phyloP scores from a whole-genome alignment of 2,329 filamentous ascomycete species.

The Orbilia oligospora region DNA sequence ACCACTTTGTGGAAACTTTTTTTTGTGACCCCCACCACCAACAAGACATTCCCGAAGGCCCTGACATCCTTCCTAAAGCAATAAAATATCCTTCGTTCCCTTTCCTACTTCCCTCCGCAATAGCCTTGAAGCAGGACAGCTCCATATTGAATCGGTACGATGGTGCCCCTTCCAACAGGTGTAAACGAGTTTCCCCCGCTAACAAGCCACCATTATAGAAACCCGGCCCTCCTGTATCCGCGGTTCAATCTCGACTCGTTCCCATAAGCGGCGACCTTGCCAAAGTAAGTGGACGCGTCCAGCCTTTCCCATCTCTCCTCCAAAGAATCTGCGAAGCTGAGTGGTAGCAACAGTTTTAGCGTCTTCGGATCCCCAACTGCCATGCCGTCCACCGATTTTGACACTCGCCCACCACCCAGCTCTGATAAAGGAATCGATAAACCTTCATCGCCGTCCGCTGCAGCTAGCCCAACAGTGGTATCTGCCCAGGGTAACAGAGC shows the following conservation, averaged over 20 bases:
- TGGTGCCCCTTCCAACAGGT: not conserved
- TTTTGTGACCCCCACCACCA: not conserved
- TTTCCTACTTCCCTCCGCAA: not conserved
- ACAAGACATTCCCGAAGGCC: not conserved
- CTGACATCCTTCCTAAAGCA: not conserved
- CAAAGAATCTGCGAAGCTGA: not conserved
- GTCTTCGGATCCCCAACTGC: not conserved
- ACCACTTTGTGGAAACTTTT: too few species aligned
- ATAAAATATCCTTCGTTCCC: not conserved
- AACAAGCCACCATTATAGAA: not conserved
- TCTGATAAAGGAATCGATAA: not conserved
- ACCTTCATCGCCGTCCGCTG: not conserved
- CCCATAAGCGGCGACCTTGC: not conserved
- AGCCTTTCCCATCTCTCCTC: not conserved
- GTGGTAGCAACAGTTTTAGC: not conserved
- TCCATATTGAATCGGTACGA: not conserved
- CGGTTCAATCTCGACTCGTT: not conserved
- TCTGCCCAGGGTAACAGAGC: too few species aligned
- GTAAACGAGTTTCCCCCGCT: not conserved
- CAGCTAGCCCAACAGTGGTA: not conserved
- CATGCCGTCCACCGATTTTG: not conserved
- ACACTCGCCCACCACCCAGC: not conserved
- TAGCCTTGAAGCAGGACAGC: not conserved
- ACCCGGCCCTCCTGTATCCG: not conserved
- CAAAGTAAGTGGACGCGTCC: not conserved